Conservation (phyloP, 2,329 filamentous ascomycete genomes). For the Xylariales sp. region DNA sequence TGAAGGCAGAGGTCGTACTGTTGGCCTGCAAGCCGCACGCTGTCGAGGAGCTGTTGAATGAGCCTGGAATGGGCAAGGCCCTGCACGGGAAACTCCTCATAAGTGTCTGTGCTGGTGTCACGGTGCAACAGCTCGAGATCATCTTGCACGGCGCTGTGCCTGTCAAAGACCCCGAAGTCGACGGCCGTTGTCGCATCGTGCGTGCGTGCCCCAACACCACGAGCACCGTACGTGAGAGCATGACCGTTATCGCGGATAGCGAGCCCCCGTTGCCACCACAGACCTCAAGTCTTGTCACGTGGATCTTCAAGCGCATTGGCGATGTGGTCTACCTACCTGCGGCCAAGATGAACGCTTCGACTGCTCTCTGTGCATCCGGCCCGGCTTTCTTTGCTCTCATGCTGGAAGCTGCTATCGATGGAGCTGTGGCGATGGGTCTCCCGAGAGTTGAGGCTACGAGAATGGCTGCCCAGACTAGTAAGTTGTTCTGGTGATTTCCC, state of each 20-base stretch:
- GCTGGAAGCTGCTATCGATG: slow-evolving; percentile 80
- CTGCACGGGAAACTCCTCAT: slow-evolving; percentile 84
- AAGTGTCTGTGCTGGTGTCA: slow-evolving; percentile 82
- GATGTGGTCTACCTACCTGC: slow-evolving; percentile 75
- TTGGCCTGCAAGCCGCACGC: slow-evolving; percentile 85
- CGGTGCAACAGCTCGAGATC: slow-evolving; percentile 73
- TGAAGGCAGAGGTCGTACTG: slow-evolving; percentile 77
- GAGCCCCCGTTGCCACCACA: slow-evolving; percentile 66
- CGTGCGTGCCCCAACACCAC: slow-evolving; percentile 89
- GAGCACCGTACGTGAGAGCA: slow-evolving; percentile 79
- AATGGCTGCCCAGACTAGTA: slow-evolving; percentile 80
- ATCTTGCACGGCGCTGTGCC: slow-evolving; percentile 69
- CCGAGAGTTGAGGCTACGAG: slow-evolving; percentile 77
- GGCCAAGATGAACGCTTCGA: slow-evolving; percentile 76
- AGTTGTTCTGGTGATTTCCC: slow-evolving; percentile 8
- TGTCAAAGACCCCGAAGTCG: slow-evolving; percentile 57
- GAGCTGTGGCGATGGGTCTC: slow-evolving; percentile 81
- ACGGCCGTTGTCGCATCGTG: slow-evolving; percentile 72
- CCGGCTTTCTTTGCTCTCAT: slow-evolving; percentile 82
- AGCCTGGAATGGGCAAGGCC: slow-evolving; percentile 76
- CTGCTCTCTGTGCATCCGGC: slow-evolving; percentile 78
- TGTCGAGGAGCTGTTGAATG: slow-evolving; percentile 74
- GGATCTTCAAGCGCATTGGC: slow-evolving; percentile 82
- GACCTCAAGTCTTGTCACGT: slow-evolving; percentile 70
- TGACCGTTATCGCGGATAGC: slow-evolving; percentile 80